These are phyloP conservation scores for Isochrysis galbana DNA, from an alignment of 78 protist species.

Conservation along the genomic window DNA sequence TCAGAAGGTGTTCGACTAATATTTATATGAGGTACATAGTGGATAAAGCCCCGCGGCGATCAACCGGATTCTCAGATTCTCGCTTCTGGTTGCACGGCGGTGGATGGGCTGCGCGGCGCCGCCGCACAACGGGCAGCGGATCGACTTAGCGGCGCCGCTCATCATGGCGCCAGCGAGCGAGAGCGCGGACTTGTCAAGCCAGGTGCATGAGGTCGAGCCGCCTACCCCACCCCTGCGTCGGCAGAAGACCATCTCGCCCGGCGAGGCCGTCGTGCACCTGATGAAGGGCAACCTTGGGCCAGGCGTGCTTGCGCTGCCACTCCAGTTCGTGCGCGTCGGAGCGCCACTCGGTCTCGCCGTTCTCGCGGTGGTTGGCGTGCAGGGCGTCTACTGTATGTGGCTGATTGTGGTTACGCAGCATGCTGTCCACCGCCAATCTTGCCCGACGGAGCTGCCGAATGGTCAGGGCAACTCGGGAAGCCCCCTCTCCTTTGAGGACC, in stretches of 20 bases:
- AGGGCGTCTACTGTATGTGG: neutral
- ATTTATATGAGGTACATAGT: too few relatives aligned
- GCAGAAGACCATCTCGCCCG: neutral
- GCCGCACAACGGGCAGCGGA: too few relatives aligned
- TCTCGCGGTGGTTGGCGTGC: neutral
- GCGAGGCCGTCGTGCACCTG: neutral
- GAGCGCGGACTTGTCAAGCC: too few relatives aligned
- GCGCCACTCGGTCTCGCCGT: neutral
- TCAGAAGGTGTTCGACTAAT: too few relatives aligned
- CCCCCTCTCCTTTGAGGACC: neutral
- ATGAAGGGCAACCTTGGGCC: neutral
- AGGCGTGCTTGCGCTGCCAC: neutral
- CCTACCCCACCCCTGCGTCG: too few relatives aligned
- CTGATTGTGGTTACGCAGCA: neutral
- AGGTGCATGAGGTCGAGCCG: too few relatives aligned
- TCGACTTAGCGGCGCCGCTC: too few relatives aligned
- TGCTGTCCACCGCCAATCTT: neutral
- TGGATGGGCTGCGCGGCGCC: too few relatives aligned
- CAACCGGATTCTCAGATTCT: too few relatives aligned
- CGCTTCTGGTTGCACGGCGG: too few relatives aligned
- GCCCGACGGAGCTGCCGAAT: neutral
- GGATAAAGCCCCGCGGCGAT: too few relatives aligned
- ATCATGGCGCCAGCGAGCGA: too few relatives aligned
- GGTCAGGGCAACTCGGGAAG: neutral
- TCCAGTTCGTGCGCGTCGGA: neutral